Percentiles rank a stretch among this genome's conserved stretches.
Conservation (phyloP, 2,329 filamentous ascomycete species). For the Rachicladosporium sp. region DNA sequence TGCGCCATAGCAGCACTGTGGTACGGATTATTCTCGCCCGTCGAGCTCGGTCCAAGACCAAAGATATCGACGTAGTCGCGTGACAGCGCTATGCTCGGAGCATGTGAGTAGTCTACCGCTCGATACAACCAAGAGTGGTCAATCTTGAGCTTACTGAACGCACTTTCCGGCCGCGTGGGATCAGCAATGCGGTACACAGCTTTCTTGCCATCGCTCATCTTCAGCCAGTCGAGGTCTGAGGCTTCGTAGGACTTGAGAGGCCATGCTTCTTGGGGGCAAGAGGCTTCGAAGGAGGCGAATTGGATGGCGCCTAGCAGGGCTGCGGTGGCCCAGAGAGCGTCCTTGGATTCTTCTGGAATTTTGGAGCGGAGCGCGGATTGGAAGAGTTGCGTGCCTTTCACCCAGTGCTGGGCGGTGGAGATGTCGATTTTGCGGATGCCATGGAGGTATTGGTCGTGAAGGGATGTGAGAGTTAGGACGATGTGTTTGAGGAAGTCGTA, state of each 20-base stretch:
- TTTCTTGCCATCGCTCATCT: conserved; percentile 44
- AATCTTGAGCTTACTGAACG: conserved; percentile 27
- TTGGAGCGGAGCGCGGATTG: conserved; percentile 29
- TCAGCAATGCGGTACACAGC: conserved; percentile 41
- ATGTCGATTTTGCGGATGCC: conserved; percentile 14
- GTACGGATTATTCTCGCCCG: conserved; percentile 17
- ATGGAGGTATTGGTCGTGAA: conserved; percentile 40
- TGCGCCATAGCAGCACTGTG: conserved; percentile 20
- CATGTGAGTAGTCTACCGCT: conserved; percentile 9
- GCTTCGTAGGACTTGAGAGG: conserved; percentile 36
- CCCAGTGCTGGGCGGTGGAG: conserved; percentile 35
- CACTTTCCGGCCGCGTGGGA: conserved; percentile 35
- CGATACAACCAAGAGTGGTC: conserved; percentile 1
- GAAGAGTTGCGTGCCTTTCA: conserved; percentile 37
- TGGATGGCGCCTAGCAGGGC: conserved; percentile 35
- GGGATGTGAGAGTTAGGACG: conserved; percentile 39
- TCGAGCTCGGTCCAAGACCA: conserved; percentile 10
- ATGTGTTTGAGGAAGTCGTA: conserved; percentile 44
- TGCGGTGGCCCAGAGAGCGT: conserved; percentile 36
- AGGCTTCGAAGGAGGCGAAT: conserved; percentile 34
- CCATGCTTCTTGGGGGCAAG: conserved; percentile 39
- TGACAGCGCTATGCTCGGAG: conserved; percentile 1
- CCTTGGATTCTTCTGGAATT: conserved; percentile 29
- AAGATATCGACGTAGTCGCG: conserved; percentile 4
- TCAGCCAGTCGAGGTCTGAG: conserved; percentile 46